Evolutionary conservation across 2,329 filamentous ascomycete species (phyloP), one percentile per base, ranked within the genome.

Genomic region (Colletotrichum sp.): DNA sequence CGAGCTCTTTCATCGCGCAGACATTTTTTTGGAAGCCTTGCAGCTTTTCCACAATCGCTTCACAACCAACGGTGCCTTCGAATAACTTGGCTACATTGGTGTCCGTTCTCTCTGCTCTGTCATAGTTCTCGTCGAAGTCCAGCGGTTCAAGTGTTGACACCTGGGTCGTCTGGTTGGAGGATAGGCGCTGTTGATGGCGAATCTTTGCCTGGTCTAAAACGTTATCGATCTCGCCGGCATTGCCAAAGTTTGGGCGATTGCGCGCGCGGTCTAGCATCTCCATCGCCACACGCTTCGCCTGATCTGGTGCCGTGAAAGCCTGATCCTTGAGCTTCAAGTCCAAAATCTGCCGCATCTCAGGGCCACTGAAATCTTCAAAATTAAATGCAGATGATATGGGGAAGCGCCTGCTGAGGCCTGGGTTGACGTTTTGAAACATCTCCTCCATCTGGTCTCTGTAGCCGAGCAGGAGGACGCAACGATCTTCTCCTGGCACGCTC

Each of bases 371-470:
- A 80, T 96, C 93, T 21, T 94, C 90, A 79, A 96, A 96, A 0
- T 82, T 80, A 77, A 96, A 96, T 0, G 91, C 92, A 1, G 89
- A 88, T 0, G 88, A 85, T 0, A 94, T 81, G 0, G 91, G 91
- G 74, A 96, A 95, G 1, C 94, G 88, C 32, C 94, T 86, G 5
- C 86, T 87, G 0, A 96, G 86, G 0, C 94, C 94, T 0, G 93
- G 93, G 74, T 96, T 96, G 65, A 91, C 90, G 36, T 93, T 92
- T n/a, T 92, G 90, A 76, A 95, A 92, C 93, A 96, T 95, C 0
- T 89, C 84, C 68, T 91, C 87, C 91, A 96, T 94, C 77, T 93
- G 87, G 0, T 93, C 90, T 65, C 91, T 88, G 83, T 96, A 96
- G 0, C 94, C 94, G 0, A 95, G 85, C 0, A 96, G 85, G 0